Conservation (phyloP, 345 rosid genomes). For the Lumnitzera racemosa region DNA sequence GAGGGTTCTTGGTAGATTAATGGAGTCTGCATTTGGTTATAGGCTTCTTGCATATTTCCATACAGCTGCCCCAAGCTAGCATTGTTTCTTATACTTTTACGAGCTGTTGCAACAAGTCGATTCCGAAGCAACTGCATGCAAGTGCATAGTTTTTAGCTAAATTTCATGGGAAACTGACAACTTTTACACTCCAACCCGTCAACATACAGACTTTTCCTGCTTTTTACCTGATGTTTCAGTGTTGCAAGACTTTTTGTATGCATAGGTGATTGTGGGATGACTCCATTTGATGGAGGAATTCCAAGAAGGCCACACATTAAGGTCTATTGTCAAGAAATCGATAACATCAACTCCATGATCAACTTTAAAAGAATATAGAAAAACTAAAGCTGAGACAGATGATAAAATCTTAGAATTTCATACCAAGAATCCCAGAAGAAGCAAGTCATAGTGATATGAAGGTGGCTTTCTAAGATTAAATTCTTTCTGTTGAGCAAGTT, state of each 20-base stretch:
- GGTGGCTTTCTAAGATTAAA: slow-evolving; percentile 91
- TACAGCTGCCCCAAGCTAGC: slow-evolving; percentile 79
- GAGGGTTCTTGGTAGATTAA: slow-evolving; percentile 55
- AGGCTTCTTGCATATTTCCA: slow-evolving; percentile 72
- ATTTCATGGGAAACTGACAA: background rate
- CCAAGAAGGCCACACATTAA: slow-evolving; percentile 75
- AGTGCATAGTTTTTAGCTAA: background rate
- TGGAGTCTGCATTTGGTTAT: slow-evolving; percentile 89
- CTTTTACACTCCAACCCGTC: background rate
- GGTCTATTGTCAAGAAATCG: slow-evolving; percentile 30
- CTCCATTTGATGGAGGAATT: slow-evolving; percentile 76
- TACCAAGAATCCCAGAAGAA: slow-evolving; percentile 83
- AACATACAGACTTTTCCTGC: too few species aligned
- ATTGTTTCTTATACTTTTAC: slow-evolving; percentile 53
- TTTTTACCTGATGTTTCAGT: slow-evolving; percentile 71
- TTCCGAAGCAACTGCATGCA: slow-evolving; percentile 66
- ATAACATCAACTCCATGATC: background rate
- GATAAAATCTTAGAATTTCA: slow-evolving; percentile 4
- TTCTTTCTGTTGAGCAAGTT: slow-evolving; percentile 91
- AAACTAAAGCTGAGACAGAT: background rate
- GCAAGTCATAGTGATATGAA: slow-evolving; percentile 84
- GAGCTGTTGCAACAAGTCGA: slow-evolving; percentile 62
- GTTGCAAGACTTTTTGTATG: slow-evolving; percentile 82
- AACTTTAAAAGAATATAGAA: background rate
- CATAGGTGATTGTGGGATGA: slow-evolving; percentile 87